phyloP scores from a whole-genome alignment of 1,284 basidiomycete species.

The Peniophora sp. region DNA sequence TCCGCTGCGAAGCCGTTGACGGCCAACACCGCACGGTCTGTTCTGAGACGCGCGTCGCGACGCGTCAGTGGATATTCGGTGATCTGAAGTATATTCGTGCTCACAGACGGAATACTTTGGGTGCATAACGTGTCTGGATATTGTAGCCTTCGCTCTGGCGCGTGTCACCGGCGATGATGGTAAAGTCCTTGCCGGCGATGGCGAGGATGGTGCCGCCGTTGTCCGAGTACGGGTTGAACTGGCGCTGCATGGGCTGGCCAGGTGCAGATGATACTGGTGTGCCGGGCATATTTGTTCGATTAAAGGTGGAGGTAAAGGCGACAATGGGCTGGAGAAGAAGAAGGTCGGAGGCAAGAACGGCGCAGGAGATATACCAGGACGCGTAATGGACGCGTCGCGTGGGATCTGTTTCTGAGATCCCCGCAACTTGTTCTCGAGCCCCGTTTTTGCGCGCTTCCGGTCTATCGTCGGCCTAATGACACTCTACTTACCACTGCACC shows the following conservation, averaged over 20 bases:
- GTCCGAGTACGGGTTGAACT: constrained; percentile 83
- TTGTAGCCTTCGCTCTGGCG: constrained; percentile 90
- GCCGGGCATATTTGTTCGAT: constrained; percentile 13
- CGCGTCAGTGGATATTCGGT: constrained; percentile 10
- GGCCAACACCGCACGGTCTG: constrained; percentile 87
- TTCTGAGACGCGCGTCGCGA: constrained; percentile 38
- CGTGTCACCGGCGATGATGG: constrained; percentile 91
- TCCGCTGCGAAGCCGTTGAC: constrained; percentile 95
- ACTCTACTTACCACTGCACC: too few relatives aligned
- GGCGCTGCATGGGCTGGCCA: constrained; percentile 43
- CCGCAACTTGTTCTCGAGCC: too few relatives aligned
- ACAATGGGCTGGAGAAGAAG: constrained; percentile 2
- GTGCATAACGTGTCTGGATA: constrained; percentile 95
- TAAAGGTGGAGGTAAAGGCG: too few relatives aligned
- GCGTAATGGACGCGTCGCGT: not conserved
- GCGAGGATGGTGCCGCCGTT: constrained; percentile 94
- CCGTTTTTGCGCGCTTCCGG: too few relatives aligned
- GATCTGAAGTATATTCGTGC: constrained; percentile 19
- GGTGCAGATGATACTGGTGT: constrained; percentile 27
- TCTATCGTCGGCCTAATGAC: too few relatives aligned
- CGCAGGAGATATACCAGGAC: not conserved
- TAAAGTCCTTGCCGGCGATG: constrained; percentile 87
- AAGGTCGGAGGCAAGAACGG: constrained; percentile 3
- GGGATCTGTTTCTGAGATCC: not conserved
- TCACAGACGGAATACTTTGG: constrained; percentile 81